Percentiles rank a stretch among this genome's conserved stretches.
Evolutionary conservation across 2,329 filamentous ascomycete genomes (phyloP).

Genomic region (Cladophialophora immunda): DNA sequence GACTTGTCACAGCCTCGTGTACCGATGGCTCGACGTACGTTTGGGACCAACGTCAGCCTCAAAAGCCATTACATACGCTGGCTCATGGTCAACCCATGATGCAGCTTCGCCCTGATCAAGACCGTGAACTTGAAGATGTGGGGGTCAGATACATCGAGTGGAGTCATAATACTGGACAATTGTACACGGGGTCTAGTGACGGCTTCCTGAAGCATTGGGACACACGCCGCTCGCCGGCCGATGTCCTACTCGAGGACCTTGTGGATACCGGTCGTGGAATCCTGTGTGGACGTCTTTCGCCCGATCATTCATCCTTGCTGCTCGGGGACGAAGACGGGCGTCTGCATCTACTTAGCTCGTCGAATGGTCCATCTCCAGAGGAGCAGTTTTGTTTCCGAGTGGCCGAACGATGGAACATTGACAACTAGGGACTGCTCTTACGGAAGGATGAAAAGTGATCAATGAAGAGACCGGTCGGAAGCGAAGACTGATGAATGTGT

Average conservation of each 20-base stretch:
- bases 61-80: conserved; percentile 58
- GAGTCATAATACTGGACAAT: conserved; percentile 60
- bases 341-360: conserved; percentile 59
- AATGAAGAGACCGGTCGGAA: neutral
- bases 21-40: conserved; percentile 68
- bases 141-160: conserved; percentile 67
- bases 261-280: conserved; percentile 61
- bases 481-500: no score
- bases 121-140: conserved; percentile 62
- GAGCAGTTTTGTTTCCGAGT: conserved; percentile 5
- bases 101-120: conserved; percentile 50
- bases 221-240: conserved; percentile 59
- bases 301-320: conserved; percentile 63
- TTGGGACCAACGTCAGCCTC: conserved; percentile 64
- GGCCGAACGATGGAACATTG: neutral
- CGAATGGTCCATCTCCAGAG: conserved; percentile 7
- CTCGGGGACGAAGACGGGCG: conserved; percentile 66
- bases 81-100: conserved; percentile 61
- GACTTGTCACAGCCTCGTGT: conserved; percentile 67
- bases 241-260: conserved; percentile 62
- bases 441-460: neutral
- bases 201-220: conserved; percentile 69
- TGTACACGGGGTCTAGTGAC: conserved; percentile 69
- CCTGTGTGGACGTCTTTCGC: conserved; percentile 66
- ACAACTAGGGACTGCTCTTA: neutral